Evolutionary conservation across 73 alveolate genomes (phyloP).

Genomic region (Tetrahymena borealis): DNA sequence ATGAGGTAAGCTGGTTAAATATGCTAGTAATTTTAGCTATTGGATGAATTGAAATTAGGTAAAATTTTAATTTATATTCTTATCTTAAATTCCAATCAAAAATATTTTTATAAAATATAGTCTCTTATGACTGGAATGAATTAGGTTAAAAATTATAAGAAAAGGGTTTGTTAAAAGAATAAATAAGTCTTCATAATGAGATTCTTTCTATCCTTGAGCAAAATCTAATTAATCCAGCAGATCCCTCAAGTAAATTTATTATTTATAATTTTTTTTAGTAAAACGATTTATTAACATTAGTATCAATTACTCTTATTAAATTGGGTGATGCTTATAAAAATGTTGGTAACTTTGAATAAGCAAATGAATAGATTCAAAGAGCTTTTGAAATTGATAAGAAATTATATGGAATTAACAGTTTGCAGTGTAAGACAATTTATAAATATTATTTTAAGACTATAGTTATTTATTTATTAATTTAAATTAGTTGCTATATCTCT

Average conservation of each 20-base stretch:
- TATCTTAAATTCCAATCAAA: background rate
- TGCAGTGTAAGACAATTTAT: background rate
- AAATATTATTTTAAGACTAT: background rate
- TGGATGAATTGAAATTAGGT: background rate
- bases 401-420: background rate
- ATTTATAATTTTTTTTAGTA: background rate
- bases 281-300: background rate
- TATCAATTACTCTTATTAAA: background rate
- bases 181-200: background rate
- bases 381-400: background rate
- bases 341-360: background rate
- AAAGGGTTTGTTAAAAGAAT: background rate
- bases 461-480: background rate
- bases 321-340: background rate
- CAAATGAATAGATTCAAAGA: background rate
- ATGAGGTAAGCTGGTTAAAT: background rate
- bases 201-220: background rate
- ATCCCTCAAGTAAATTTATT: background rate
- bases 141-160: background rate
- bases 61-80: no score
- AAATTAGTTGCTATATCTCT: background rate
- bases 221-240: background rate
- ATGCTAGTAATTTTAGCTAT: background rate
- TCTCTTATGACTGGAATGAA: background rate
- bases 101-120: background rate